Evolutionary conservation across 2,329 filamentous ascomycete species (phyloP).

Genomic region (Talaromyces sp.): DNA sequence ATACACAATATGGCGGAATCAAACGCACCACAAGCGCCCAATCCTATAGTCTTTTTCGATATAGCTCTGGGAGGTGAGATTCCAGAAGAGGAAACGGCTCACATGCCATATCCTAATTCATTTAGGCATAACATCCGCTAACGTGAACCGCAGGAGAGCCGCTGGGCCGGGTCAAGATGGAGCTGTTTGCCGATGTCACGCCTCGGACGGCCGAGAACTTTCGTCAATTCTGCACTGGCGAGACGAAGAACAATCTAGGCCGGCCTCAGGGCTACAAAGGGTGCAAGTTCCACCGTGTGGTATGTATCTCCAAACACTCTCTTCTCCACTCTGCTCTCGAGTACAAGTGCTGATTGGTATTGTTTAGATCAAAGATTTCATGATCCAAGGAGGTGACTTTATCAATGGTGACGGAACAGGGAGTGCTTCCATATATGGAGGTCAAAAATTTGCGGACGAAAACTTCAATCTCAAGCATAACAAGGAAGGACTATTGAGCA

Average conservation of each 20-base stretch:
- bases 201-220: slow-evolving; percentile 95
- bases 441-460: slow-evolving; percentile 81
- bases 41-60: slow-evolving; percentile 52
- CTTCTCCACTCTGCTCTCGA: neutral
- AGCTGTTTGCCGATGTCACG: slow-evolving; percentile 80
- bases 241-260: slow-evolving; percentile 74
- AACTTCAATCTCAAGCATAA: slow-evolving; percentile 81
- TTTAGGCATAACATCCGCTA: neutral
- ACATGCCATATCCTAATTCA: neutral
- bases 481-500: slow-evolving; percentile 75
- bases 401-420: slow-evolving; percentile 90
- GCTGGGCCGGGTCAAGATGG: slow-evolving; percentile 81
- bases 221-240: slow-evolving; percentile 92
- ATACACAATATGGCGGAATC: slow-evolving; percentile 15
- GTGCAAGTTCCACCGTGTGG: slow-evolving; percentile 89
- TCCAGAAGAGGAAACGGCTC: neutral
- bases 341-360: neutral
- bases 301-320: slow-evolving; percentile 45
- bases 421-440: slow-evolving; percentile 82
- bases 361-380: slow-evolving; percentile 82
- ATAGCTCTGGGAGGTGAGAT: slow-evolving; percentile 46
- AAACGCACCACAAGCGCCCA: slow-evolving; percentile 21
- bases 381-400: slow-evolving; percentile 97
- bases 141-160: slow-evolving; percentile 62
- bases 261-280: slow-evolving; percentile 91